phyloP scores from a whole-genome alignment of 331 rosid genomes.

The Saraca asoca region DNA sequence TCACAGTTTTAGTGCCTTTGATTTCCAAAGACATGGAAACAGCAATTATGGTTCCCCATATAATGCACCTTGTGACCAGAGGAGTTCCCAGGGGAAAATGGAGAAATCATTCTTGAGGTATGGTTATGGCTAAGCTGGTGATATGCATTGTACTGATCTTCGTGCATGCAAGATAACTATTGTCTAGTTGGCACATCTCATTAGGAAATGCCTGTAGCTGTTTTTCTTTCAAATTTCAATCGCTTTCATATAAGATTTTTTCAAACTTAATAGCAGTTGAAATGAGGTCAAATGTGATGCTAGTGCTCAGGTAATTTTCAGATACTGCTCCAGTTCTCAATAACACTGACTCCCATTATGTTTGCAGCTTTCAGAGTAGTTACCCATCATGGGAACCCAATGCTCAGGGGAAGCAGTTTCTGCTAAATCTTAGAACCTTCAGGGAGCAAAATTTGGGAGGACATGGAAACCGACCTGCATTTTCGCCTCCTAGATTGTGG shows the following conservation, averaged over 20 bases:
- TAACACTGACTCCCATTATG: constrained; percentile 27
- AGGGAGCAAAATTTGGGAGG: constrained; percentile 57
- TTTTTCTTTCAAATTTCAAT: too few species aligned
- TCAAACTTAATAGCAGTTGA: too few species aligned
- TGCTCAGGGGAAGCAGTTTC: constrained; percentile 63
- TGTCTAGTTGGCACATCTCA: too few species aligned
- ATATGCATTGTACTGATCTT: too few species aligned
- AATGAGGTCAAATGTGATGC: too few species aligned
- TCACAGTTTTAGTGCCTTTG: constrained; percentile 74
- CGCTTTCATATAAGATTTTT: too few species aligned
- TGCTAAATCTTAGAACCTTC: constrained; percentile 62
- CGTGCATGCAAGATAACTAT: too few species aligned
- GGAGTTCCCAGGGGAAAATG: constrained; percentile 98
- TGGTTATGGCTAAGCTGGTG: too few species aligned
- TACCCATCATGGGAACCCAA: constrained; percentile 88
- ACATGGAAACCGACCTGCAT: constrained; percentile 37
- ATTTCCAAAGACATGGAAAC: constrained; percentile 88
- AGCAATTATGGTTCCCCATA: constrained; percentile 69
- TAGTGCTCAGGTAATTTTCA: too few species aligned
- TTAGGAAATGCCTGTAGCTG: too few species aligned
- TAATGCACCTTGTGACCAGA: constrained; percentile 50
- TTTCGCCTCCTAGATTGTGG: constrained; percentile 55
- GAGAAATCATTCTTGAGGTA: constrained; percentile 86
- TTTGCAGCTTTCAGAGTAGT: constrained; percentile 77
- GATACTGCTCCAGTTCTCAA: background rate